Conservation (phyloP, 176 grass and related monocot genomes). For the Avena atlantica region DNA sequence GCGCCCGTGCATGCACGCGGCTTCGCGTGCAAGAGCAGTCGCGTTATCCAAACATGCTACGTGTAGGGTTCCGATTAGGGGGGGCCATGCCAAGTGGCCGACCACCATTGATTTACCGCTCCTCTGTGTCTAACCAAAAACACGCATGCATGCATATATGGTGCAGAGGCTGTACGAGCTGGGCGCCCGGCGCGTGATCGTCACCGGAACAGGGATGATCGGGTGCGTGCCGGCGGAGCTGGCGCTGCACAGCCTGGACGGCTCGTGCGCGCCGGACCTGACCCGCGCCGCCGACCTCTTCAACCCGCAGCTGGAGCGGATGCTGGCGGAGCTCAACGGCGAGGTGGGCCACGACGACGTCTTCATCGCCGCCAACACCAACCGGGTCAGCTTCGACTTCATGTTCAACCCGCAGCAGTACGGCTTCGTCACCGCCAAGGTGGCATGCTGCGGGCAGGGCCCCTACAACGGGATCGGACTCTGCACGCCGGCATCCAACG, state of each 20-base stretch:
- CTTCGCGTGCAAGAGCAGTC: no score
- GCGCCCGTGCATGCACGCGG: neutral
- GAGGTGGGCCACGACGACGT: slow-evolving; percentile 55
- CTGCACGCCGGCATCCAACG: slow-evolving; percentile 77
- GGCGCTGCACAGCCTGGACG: slow-evolving; percentile 68
- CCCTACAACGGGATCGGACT: slow-evolving; percentile 91
- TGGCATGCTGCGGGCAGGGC: slow-evolving; percentile 94
- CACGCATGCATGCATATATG: neutral
- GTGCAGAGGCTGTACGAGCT: slow-evolving; percentile 77
- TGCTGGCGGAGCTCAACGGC: slow-evolving; percentile 59
- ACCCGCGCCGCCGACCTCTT: slow-evolving; percentile 74
- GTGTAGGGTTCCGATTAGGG: neutral
- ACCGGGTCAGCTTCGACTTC: slow-evolving; percentile 77
- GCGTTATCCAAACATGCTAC: neutral
- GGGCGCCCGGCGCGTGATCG: slow-evolving; percentile 69
- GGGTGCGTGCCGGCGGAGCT: slow-evolving; percentile 94
- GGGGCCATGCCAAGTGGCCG: neutral
- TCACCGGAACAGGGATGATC: slow-evolving; percentile 95
- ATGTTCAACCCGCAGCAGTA: slow-evolving; percentile 73
- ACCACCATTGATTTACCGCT: neutral
- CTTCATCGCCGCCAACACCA: slow-evolving; percentile 81
- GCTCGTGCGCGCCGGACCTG: slow-evolving; percentile 68
- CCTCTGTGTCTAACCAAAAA: neutral
- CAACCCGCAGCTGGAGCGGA: slow-evolving; percentile 78
- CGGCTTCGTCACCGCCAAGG: slow-evolving; percentile 81